phyloP scores from a whole-genome alignment of 768 basidiomycete species.

The Dioszegia aurantiaca region DNA sequence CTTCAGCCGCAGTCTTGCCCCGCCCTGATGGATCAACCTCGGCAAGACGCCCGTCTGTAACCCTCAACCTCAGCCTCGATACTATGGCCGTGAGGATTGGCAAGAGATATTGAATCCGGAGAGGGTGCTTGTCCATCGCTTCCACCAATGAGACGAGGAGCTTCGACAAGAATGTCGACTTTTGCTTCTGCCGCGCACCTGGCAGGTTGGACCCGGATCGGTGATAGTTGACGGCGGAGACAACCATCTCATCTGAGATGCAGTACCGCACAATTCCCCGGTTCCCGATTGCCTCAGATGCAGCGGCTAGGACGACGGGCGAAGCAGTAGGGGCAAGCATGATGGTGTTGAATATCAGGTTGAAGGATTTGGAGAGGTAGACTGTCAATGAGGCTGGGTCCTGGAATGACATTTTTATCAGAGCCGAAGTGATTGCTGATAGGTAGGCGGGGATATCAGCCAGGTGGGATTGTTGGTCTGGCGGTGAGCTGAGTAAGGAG shows the following conservation, averaged over 20 bases:
- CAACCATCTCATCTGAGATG: constrained; percentile 65
- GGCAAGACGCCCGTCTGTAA: constrained; percentile 44
- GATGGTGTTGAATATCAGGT: constrained; percentile 46
- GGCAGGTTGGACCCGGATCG: constrained; percentile 57
- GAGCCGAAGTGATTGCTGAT: constrained; percentile 43
- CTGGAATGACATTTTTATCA: constrained; percentile 50
- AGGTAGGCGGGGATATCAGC: constrained; percentile 49
- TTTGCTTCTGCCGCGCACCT: constrained; percentile 53
- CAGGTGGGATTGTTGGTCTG: constrained; percentile 28
- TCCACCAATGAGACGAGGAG: constrained; percentile 65
- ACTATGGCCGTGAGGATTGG: constrained; percentile 69
- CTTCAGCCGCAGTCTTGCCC: constrained; percentile 64
- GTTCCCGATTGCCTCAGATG: constrained; percentile 41
- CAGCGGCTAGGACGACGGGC: constrained; percentile 38
- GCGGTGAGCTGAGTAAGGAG: constrained; percentile 49
- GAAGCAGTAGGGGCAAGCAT: constrained; percentile 35
- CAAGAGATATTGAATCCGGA: constrained; percentile 76
- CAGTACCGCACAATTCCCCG: constrained; percentile 62
- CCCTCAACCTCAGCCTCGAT: constrained; percentile 61
- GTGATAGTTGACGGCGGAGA: constrained; percentile 45
- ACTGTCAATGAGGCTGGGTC: constrained; percentile 34
- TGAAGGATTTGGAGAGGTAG: constrained; percentile 48
- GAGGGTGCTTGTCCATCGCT: constrained; percentile 69
- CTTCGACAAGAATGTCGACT: constrained; percentile 61
- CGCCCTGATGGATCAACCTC: constrained; percentile 46